phyloP scores from a whole-genome alignment of 2,329 filamentous ascomycete genomes.

The Claviceps africana region DNA sequence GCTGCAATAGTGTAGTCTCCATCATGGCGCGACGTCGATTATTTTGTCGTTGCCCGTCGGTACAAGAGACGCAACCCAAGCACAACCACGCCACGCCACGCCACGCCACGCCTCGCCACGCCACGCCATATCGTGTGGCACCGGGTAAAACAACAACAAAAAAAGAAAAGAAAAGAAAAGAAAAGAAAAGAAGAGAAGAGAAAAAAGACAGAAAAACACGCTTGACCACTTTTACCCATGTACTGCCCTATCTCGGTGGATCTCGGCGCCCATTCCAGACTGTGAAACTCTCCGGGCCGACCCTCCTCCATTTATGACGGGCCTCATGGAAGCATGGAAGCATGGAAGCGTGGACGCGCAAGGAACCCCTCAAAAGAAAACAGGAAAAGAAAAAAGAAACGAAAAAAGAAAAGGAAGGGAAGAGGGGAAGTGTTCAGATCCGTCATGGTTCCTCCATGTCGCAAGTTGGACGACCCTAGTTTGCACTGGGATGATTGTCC shows the following conservation, averaged over 20 bases:
- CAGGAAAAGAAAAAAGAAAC: background rate
- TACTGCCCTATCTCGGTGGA: background rate
- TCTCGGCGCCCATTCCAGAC: too few species aligned
- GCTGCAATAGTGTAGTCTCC: background rate
- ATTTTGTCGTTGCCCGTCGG: too few species aligned
- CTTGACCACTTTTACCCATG: too few species aligned
- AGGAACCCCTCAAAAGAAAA: background rate
- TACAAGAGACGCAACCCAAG: background rate
- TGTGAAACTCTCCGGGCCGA: background rate
- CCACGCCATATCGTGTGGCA: too few species aligned
- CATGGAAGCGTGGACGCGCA: too few species aligned
- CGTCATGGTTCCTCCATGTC: background rate
- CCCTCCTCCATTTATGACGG: background rate
- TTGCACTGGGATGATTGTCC: background rate
- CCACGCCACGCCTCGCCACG: too few species aligned
- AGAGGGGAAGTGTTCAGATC: too few species aligned
- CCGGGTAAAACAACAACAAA: too few species aligned
- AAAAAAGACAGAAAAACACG: too few species aligned
- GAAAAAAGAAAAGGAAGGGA: background rate
- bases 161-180: too few species aligned
- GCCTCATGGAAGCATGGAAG: background rate
- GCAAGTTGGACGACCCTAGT: background rate
- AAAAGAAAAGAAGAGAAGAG: too few species aligned
- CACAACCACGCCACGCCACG: too few species aligned
- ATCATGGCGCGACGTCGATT: background rate